Percentiles rank a stretch among this genome's conserved stretches.
phyloP scores from a whole-genome alignment of 257 asterid species.

The Fraxinus pennsylvanica region DNA sequence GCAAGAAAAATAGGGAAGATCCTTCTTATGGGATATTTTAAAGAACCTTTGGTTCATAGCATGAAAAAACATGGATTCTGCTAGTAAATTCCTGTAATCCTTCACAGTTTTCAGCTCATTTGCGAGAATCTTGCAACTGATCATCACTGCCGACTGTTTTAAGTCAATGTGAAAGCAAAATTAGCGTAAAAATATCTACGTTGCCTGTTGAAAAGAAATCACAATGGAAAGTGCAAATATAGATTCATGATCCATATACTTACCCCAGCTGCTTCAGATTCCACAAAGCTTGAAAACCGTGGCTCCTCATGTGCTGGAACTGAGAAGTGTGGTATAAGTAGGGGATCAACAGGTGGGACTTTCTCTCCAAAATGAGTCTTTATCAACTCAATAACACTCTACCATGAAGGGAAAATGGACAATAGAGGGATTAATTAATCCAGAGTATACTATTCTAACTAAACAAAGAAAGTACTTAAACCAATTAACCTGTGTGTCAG shows the following conservation, averaged over 20 bases:
- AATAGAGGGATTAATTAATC: slow-evolving; percentile 25
- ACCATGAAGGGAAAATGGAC: slow-evolving; percentile 35
- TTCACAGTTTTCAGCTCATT: slow-evolving; percentile 76
- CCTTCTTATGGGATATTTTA: slow-evolving; percentile 83
- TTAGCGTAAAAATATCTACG: slow-evolving; percentile 15
- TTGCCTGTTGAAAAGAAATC: slow-evolving; percentile 18
- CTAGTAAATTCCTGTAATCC: slow-evolving; percentile 80
- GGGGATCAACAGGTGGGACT: slow-evolving; percentile 57
- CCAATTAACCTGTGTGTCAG: slow-evolving; percentile 72
- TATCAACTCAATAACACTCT: slow-evolving; percentile 85
- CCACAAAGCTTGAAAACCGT: slow-evolving; percentile 82
- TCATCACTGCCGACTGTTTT: slow-evolving; percentile 92
- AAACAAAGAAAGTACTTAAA: slow-evolving; percentile 7
- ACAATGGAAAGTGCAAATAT: slow-evolving; percentile 18
- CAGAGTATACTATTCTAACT: slow-evolving; percentile 5
- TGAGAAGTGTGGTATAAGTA: slow-evolving; percentile 59
- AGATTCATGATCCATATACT: slow-evolving; percentile 30
- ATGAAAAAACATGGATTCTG: slow-evolving; percentile 94
- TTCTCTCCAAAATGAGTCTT: slow-evolving; percentile 74
- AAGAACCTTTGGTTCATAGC: slow-evolving; percentile 94
- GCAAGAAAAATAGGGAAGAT: slow-evolving; percentile 91
- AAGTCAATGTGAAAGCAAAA: slow-evolving; percentile 31
- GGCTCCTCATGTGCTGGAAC: slow-evolving; percentile 88
- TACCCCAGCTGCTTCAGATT: slow-evolving; percentile 97
- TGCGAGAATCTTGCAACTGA: slow-evolving; percentile 83